Conservation (phyloP, 257 asterid species). For the Ilex aquifolium region DNA sequence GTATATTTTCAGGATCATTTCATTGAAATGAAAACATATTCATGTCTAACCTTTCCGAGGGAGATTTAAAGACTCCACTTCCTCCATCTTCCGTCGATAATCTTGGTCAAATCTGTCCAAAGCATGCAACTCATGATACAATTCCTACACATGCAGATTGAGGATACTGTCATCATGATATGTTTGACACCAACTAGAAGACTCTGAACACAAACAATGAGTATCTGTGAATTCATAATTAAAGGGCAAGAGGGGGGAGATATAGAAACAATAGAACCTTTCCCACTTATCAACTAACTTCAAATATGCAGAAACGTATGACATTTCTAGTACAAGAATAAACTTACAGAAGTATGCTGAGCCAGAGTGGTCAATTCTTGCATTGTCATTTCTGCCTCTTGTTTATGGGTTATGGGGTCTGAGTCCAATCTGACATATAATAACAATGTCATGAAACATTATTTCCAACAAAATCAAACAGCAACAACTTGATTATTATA, state of each 20-base stretch:
- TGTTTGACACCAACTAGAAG: background rate
- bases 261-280: background rate
- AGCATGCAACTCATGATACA: constrained; percentile 91
- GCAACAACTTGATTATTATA: background rate
- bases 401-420: constrained; percentile 58
- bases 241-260: background rate
- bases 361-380: constrained; percentile 79
- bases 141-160: constrained; percentile 51
- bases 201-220: background rate
- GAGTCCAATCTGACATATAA: constrained; percentile 70
- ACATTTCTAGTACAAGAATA: background rate
- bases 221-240: too few relatives aligned
- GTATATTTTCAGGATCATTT: background rate
- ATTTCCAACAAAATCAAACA: background rate
- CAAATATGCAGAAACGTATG: background rate
- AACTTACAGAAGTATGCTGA: constrained; percentile 92
- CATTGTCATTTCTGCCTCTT: constrained; percentile 83
- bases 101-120: constrained; percentile 92
- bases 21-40: background rate
- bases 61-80: constrained; percentile 79
- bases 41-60: constrained; percentile 75
- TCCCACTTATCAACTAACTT: too few relatives aligned
- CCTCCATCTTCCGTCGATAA: constrained; percentile 83
- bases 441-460: background rate
- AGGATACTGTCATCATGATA: too few relatives aligned